A percentile compares a stretch with the other conserved stretches of the same genome.
These are phyloP conservation scores for Solanum chiquidenum DNA, from an alignment of 257 asterid species.

Conservation along the genomic window DNA sequence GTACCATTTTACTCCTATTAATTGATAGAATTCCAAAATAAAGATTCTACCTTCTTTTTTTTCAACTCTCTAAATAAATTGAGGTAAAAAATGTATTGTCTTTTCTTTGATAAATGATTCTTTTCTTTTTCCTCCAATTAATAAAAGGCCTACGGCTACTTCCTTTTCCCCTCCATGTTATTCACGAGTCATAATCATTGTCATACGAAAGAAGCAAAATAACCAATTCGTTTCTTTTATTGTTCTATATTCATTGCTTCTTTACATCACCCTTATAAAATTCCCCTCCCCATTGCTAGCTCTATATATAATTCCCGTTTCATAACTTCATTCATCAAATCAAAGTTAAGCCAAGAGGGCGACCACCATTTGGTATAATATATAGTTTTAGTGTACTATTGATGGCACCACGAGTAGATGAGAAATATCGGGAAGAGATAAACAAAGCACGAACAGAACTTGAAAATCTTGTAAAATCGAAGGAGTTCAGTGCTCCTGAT, in stretches of 20 bases:
- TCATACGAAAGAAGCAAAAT: neutral
- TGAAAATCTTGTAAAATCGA: conserved; percentile 22
- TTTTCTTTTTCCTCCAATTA: neutral
- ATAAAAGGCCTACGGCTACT: neutral
- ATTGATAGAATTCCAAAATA: too few species aligned
- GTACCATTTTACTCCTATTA: too few species aligned
- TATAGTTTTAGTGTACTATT: neutral
- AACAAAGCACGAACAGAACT: conserved; percentile 44
- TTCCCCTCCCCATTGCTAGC: neutral
- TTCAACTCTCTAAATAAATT: too few species aligned
- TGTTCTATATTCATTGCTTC: conserved; percentile 3
- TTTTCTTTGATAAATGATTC: neutral
- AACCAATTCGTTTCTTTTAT: neutral
- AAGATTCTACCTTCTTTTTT: too few species aligned
- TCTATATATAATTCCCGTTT: neutral
- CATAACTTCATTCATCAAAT: neutral
- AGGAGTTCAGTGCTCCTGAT: conserved; percentile 48
- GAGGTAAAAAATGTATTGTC: too few species aligned
- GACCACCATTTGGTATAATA: neutral
- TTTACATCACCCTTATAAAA: neutral
- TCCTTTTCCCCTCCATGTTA: neutral
- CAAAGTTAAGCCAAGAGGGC: neutral
- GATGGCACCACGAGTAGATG: conserved; percentile 19
- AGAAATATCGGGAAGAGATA: conserved; percentile 40
- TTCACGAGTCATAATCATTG: neutral